Percentiles rank a stretch among this genome's conserved stretches.
phyloP scores from a whole-genome alignment of 2,329 filamentous ascomycete genomes.

The Xylariales sp. region DNA sequence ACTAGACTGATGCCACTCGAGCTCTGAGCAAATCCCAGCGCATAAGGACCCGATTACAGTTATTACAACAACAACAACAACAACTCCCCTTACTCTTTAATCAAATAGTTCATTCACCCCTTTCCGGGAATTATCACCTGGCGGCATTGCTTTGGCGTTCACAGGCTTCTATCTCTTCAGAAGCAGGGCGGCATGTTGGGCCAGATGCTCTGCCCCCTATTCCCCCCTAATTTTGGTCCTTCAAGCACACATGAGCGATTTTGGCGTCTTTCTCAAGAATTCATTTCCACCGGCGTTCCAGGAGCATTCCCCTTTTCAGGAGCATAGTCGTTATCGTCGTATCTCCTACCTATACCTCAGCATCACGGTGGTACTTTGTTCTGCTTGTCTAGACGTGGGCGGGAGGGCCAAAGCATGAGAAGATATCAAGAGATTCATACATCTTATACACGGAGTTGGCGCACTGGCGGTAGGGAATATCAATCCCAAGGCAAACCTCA shows the following conservation, averaged over 20 bases:
- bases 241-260: slow-evolving; percentile 29
- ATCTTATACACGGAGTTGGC: slow-evolving; percentile 32
- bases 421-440: slow-evolving; percentile 34
- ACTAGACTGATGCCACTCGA: slow-evolving; percentile 3
- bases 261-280: slow-evolving; percentile 31
- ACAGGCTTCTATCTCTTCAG: slow-evolving; percentile 17
- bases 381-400: slow-evolving; percentile 22
- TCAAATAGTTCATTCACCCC: slow-evolving; percentile 27
- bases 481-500: slow-evolving; percentile 24
- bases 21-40: slow-evolving; percentile 11
- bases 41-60: slow-evolving; percentile 7
- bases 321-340: slow-evolving; percentile 30
- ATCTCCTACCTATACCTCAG: slow-evolving; percentile 35
- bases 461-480: slow-evolving; percentile 29
- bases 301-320: slow-evolving; percentile 29
- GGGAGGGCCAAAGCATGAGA: slow-evolving; percentile 31
- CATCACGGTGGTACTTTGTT: slow-evolving; percentile 36
- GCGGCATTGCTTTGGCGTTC: slow-evolving; percentile 39
- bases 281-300: slow-evolving; percentile 38
- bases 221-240: slow-evolving; percentile 24
- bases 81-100: slow-evolving; percentile 31
- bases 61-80: background rate
- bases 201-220: slow-evolving; percentile 14
- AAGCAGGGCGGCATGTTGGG: slow-evolving; percentile 15
- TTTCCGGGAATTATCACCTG: slow-evolving; percentile 8